Percentiles rank a stretch among this genome's conserved stretches.
These are phyloP conservation scores for Myriangium duriaei DNA, from an alignment of 2,329 filamentous ascomycete genomes.

Conservation along the genomic window DNA sequence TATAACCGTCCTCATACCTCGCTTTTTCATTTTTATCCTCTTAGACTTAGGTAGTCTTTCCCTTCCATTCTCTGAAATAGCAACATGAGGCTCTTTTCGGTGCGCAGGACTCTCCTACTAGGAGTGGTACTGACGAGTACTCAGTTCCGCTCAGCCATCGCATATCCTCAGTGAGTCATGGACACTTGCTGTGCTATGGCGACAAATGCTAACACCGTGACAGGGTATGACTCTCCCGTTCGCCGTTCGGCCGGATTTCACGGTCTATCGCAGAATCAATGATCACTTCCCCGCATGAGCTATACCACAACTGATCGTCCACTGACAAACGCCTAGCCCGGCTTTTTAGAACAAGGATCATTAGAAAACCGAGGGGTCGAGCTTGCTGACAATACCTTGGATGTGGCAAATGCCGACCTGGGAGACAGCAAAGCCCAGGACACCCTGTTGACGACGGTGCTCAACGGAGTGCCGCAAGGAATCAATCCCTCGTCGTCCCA, in stretches of 20 bases:
- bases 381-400: background rate
- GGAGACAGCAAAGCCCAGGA: background rate
- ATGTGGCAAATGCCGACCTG: background rate
- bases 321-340: no score
- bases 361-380: no score
- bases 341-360: no score
- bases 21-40: background rate
- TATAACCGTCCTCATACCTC: background rate
- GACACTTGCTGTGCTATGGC: background rate
- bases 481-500: constrained; percentile 3
- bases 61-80: constrained; percentile 1
- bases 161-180: constrained; percentile 8
- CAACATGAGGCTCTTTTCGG: constrained; percentile 6
- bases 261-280: background rate
- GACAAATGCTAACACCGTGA: background rate
- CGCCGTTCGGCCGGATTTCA: background rate
- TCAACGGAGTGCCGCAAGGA: constrained; percentile 7
- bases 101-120: constrained; percentile 5
- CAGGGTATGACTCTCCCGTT: background rate
- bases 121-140: constrained; percentile 7
- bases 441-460: constrained; percentile 6
- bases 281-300: no score
- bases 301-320: no score
- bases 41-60: background rate
- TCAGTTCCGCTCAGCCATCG: constrained; percentile 6